Percentiles rank a stretch among this genome's conserved stretches.
Conservation (phyloP, 164 flowering plant species). For the Houttuynia cordata region DNA sequence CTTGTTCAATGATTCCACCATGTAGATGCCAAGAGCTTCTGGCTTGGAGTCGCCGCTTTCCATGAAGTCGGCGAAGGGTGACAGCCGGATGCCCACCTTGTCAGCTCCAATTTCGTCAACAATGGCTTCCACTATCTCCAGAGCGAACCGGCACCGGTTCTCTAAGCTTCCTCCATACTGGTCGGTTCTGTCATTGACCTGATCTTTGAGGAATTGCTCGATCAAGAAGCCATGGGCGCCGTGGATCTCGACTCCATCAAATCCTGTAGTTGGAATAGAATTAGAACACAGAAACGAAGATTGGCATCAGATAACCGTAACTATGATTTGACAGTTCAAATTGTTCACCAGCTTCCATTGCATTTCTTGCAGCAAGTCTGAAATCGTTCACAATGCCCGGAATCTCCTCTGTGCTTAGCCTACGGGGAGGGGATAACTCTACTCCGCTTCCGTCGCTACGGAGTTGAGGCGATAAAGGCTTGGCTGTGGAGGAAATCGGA, state of each 20-base stretch:
- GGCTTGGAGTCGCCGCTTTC: constrained; percentile 24
- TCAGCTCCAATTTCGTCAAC: constrained; percentile 45
- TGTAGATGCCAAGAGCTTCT: constrained; percentile 17
- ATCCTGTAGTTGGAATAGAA: constrained; percentile 8
- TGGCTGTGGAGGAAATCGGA: constrained; percentile 22
- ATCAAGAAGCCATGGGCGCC: constrained; percentile 52
- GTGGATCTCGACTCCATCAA: constrained; percentile 50
- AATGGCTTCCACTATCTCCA: constrained; percentile 43
- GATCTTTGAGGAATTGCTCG: constrained; percentile 56
- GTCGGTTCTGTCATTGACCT: constrained; percentile 45
- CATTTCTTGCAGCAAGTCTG: constrained; percentile 27
- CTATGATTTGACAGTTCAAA: no score
- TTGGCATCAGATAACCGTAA: background rate
- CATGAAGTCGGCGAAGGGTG: constrained; percentile 18
- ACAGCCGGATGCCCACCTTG: constrained; percentile 24
- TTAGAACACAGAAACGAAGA: background rate
- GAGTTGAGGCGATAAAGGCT: constrained; percentile 13
- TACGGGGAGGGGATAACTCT: constrained; percentile 18
- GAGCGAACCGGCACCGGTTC: constrained; percentile 40
- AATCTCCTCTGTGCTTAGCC: constrained; percentile 23
- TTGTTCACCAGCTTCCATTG: constrained; percentile 21
- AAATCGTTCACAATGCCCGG: constrained; percentile 27
- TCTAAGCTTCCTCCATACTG: constrained; percentile 50
- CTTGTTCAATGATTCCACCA: constrained; percentile 27
- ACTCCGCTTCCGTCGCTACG: constrained; percentile 18